Conservation (phyloP, 2,329 filamentous ascomycete genomes). For the Sporothrix luriei region DNA sequence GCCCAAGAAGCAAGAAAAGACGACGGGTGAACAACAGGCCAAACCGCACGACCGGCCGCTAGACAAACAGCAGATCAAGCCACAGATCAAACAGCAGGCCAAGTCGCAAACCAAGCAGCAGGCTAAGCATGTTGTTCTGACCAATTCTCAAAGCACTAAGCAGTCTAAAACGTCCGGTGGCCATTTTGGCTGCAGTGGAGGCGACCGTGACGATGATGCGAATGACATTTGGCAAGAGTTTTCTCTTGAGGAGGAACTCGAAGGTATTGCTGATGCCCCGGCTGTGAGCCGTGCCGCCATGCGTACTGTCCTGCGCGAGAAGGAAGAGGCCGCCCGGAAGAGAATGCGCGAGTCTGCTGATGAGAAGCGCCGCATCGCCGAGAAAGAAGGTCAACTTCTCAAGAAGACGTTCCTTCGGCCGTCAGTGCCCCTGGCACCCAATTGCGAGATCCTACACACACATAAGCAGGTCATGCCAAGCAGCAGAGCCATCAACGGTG, state of each 20-base stretch:
- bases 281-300: slow-evolving; percentile 26
- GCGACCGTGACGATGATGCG: neutral
- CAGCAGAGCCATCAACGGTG: neutral
- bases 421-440: neutral
- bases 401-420: neutral
- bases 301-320: slow-evolving; percentile 27
- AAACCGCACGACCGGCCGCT: too few relatives aligned
- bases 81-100: neutral
- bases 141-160: neutral
- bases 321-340: slow-evolving; percentile 7
- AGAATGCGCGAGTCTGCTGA: slow-evolving; percentile 22
- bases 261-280: slow-evolving; percentile 34
- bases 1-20: neutral
- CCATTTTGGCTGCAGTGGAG: neutral
- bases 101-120: neutral
- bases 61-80: neutral
- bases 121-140: neutral
- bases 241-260: slow-evolving; percentile 35
- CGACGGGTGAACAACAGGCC: too few relatives aligned
- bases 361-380: slow-evolving; percentile 30
- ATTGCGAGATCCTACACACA: neutral
- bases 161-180: neutral
- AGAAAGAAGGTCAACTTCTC: slow-evolving; percentile 27
- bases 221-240: slow-evolving; percentile 30
- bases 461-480: neutral